Percentiles rank a stretch among this genome's conserved stretches.
Evolutionary conservation across 2,329 filamentous ascomycete genomes (phyloP).

Genomic region (Arthrobotrys megalospora): DNA sequence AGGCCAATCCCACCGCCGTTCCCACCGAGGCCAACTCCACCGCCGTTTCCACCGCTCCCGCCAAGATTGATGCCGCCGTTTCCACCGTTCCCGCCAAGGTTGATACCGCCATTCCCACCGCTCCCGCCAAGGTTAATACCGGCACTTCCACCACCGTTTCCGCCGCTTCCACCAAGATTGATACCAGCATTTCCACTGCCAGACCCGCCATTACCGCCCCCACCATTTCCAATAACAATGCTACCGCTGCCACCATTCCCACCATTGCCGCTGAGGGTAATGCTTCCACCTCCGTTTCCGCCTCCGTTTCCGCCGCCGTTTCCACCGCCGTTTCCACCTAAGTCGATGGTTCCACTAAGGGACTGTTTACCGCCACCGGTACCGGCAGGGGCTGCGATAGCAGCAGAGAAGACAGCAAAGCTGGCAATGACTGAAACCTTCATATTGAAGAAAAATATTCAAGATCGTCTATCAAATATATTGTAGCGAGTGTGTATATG

Average conservation of each 20-base stretch:
- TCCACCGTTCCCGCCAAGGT: background rate
- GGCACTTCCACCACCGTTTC: background rate
- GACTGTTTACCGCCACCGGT: background rate
- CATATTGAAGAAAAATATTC: conserved; percentile 41
- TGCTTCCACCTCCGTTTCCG: background rate
- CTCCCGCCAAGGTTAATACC: background rate
- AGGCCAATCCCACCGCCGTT: background rate
- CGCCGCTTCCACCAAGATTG: conserved; percentile 1
- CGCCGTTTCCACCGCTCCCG: background rate
- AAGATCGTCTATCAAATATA: conserved; percentile 29
- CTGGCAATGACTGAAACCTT: conserved; percentile 50
- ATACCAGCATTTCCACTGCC: background rate
- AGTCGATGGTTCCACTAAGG: background rate
- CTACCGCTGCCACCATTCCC: background rate
- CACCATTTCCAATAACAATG: background rate
- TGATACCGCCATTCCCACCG: background rate
- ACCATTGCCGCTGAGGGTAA: background rate
- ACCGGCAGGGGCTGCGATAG: conserved; percentile 28
- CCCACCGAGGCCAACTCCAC: background rate
- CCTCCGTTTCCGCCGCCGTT: conserved; percentile 1
- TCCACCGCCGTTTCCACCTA: background rate
- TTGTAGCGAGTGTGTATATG: conserved; percentile 24
- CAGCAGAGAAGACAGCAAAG: conserved; percentile 15
- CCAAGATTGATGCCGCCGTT: background rate
- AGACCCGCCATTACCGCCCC: background rate